Evolutionary conservation across 148 eudicot genomes (phyloP), one percentile per base, ranked within the genome.

Genomic region (Salicornia ramosissima): DNA sequence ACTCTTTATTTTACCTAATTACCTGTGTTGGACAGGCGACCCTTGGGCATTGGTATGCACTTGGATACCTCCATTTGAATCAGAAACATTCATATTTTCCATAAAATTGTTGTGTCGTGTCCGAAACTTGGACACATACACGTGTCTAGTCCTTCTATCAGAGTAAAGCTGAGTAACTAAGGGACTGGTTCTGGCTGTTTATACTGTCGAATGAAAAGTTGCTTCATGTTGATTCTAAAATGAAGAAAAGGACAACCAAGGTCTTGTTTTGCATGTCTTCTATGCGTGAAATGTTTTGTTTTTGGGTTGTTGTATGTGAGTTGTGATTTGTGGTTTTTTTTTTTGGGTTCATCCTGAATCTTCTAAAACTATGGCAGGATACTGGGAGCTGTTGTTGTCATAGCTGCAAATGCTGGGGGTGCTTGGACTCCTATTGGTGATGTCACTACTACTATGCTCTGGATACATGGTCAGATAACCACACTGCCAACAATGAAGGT

Each of bases 401-500:
- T 94, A 71, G 96, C 99, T 56, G 99, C 99, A 80, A 94, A 94
- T 81, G 91, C 99, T 78, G 99, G 99, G 77, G 99, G 99, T 77
- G 91, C 96, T 63, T 94, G 99, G 99, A 84, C 97, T 72, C 99
- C 99, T 58, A 94, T 94, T 74, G 99, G 99, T 55, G 99, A 91
- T 75, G 96, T 94, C 71, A 94, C 99, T 42, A 94, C 97, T 58
- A 91, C 97, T 69, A 94, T 94, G 99, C 82, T 94, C 26, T 94
- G 97, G 99, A 91, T 94, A 76, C 96, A 94, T 73, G 99, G 99
- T 80, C 99, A 94, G 80, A 88, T 94, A 81, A 84, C 99, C 65
- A 94, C 97, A 47, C 67, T 88, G 70, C 89, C 79, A 69, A 91
- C 99, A 64, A 89, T 94, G 86, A 86, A 89, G 93, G 99, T 94